These are phyloP conservation scores for Porogramme epimiltina DNA, from an alignment of 1,284 basidiomycete species.

Conservation along the genomic window DNA sequence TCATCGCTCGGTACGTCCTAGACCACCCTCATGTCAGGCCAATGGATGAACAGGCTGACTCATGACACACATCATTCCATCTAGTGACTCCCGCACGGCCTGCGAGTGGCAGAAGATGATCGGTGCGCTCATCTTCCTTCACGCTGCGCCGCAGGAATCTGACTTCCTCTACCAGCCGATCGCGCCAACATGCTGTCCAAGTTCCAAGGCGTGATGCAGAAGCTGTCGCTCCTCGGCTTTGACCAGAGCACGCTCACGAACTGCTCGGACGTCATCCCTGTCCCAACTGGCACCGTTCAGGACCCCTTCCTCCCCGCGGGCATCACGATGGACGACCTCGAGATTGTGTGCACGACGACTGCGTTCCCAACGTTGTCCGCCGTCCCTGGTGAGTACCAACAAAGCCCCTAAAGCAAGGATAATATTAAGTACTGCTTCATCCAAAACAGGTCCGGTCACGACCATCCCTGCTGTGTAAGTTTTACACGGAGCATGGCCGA, in stretches of 20 bases:
- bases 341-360: conserved; percentile 14
- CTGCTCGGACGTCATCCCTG: conserved; percentile 39
- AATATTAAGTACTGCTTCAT: background rate
- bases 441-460: conserved; percentile 8
- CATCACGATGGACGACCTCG: conserved; percentile 15
- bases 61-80: background rate
- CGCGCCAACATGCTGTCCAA: conserved; percentile 28
- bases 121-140: no score
- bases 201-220: conserved; percentile 29
- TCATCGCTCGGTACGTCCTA: conserved; percentile 24
- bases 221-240: conserved; percentile 35
- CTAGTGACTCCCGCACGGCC: conserved; percentile 31
- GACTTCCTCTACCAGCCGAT: conserved; percentile 13
- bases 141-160: background rate
- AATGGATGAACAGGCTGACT: background rate
- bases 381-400: conserved; percentile 9
- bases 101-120: conserved; percentile 41
- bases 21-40: background rate
- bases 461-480: conserved; percentile 13
- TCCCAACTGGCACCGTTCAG: conserved; percentile 17
- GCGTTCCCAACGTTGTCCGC: conserved; percentile 18
- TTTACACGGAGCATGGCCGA: no score
- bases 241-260: conserved; percentile 28
- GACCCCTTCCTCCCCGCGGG: conserved; percentile 28
- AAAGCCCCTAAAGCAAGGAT: background rate